Evolutionary conservation across 495 filamentous ascomycete genomes (phyloP), one percentile per base, ranked within the genome.

Genomic region (Lasiosphaeria hispida): DNA sequence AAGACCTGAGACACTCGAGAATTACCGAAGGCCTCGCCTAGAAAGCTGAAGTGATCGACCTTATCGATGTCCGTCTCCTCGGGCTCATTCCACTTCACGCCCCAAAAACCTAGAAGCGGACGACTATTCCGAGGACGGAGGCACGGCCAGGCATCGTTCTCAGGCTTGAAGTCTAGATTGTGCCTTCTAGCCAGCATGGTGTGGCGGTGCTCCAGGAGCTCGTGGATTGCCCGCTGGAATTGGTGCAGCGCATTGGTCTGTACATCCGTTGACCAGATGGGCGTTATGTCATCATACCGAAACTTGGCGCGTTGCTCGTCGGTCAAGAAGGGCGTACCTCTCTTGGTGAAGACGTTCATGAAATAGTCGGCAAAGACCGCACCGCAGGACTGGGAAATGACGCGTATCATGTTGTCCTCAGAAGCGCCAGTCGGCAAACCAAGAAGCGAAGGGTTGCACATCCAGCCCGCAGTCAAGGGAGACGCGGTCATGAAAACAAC

Each of bases 21-120:
- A 17, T 68, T 73, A 1, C 75, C 73, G 57, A 74, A 75, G 0
- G 71, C 70, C 18, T 60, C 58, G 34, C 72, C 73, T 7, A 76
- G 60, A 18, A 72, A 75, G 1, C 36, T 53, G 23, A 69, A 65
- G 13, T 55, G 51, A 1, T 60, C 34, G 33, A 48, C 18, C 8
- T 47, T 19, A 3, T 51, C 41, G 30, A 38, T 36, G 13, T 4
- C 48, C 13, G 11, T 34, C 42, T 6, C 34, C 15, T 53, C 10
- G 13, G 17, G 53, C 36, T 10, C 17, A 19, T 10, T 48, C 67
- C 67, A 69, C 39, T 56, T 69, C 14, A 51, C 38, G 10, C 57
- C 54, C 61, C 69, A 75, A 13, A 61, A 55, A 5, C 51, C 34
- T 10, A 17, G 63, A 61, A 63, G 48, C 19, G 36, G 48, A 45